phyloP scores from a whole-genome alignment of 495 filamentous ascomycete species.

The Xylaria flabelliformis region DNA sequence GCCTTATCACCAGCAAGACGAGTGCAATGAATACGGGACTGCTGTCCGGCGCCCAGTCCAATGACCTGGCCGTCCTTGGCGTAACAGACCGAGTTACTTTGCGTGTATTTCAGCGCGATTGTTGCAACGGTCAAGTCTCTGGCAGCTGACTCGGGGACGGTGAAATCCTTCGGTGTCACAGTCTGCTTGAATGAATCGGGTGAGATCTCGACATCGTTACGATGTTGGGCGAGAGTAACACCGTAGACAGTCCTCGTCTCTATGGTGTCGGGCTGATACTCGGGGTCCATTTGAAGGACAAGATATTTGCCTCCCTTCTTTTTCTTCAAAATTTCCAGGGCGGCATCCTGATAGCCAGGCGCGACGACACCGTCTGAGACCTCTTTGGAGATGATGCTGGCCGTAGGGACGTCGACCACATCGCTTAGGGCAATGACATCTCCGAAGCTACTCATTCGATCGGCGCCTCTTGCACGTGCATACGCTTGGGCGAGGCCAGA shows the following conservation, averaged over 20 bases:
- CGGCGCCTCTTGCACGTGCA: conserved; percentile 90
- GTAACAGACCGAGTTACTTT: conserved; percentile 98
- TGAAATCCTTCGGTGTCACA: conserved; percentile 80
- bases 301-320: conserved; percentile 99
- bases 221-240: conserved; percentile 81
- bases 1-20: conserved; percentile 98
- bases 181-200: conserved; percentile 84
- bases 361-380: conserved; percentile 97
- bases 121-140: conserved; percentile 95
- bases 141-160: conserved; percentile 78
- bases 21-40: conserved; percentile 97
- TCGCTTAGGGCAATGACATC: conserved; percentile 94
- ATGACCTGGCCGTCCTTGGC: conserved; percentile 93
- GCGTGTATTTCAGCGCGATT: conserved; percentile 96
- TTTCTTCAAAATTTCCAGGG: conserved; percentile 90
- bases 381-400: conserved; percentile 95
- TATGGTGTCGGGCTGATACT: conserved; percentile 75
- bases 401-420: conserved; percentile 85
- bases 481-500: conserved; percentile 92
- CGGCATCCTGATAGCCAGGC: conserved; percentile 80
- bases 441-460: conserved; percentile 97
- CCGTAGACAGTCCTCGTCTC: conserved; percentile 90
- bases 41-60: conserved; percentile 93
- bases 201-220: conserved; percentile 87
- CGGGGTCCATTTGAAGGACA: conserved; percentile 90